phyloP scores from a whole-genome alignment of 108 stramenopile species.

The Aurantiochytrium sp. region DNA sequence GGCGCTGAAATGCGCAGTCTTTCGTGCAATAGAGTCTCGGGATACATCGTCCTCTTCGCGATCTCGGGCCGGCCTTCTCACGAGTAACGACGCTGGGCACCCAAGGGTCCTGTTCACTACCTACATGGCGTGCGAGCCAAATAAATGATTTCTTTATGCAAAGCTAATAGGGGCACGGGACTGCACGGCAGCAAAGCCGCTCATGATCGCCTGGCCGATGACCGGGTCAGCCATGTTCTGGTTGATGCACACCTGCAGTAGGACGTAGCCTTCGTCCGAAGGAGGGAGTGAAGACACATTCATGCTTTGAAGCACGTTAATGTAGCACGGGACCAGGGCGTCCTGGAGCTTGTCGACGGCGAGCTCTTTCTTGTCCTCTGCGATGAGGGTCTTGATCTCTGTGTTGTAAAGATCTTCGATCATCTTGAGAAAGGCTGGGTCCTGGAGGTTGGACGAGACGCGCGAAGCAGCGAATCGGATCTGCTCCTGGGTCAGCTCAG shows the following conservation, averaged over 20 bases:
- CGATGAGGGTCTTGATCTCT: neutral
- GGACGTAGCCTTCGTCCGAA: neutral
- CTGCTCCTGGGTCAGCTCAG: conserved; percentile 17
- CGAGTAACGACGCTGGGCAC: too few relatives aligned
- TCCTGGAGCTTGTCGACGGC: conserved; percentile 28
- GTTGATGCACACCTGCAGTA: neutral
- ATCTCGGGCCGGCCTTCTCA: too few relatives aligned
- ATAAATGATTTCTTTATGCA: too few relatives aligned
- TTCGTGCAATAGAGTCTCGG: too few relatives aligned
- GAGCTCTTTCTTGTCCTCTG: neutral
- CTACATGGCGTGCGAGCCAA: too few relatives aligned
- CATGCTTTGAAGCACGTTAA: neutral
- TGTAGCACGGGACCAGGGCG: neutral
- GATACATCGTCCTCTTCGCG: too few relatives aligned
- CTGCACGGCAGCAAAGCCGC: neutral
- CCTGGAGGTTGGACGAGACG: conserved; percentile 12
- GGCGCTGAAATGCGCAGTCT: too few relatives aligned
- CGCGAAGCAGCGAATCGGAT: neutral
- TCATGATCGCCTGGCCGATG: neutral
- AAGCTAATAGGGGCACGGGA: neutral
- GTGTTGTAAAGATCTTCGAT: neutral
- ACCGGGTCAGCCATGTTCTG: conserved; percentile 21
- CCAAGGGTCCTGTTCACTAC: too few relatives aligned
- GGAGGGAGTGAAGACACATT: neutral
- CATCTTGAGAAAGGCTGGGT: neutral